Base-by-base conservation (phyloP, 2,329 filamentous ascomycete species). In the Epichloe sibirici region DNA sequence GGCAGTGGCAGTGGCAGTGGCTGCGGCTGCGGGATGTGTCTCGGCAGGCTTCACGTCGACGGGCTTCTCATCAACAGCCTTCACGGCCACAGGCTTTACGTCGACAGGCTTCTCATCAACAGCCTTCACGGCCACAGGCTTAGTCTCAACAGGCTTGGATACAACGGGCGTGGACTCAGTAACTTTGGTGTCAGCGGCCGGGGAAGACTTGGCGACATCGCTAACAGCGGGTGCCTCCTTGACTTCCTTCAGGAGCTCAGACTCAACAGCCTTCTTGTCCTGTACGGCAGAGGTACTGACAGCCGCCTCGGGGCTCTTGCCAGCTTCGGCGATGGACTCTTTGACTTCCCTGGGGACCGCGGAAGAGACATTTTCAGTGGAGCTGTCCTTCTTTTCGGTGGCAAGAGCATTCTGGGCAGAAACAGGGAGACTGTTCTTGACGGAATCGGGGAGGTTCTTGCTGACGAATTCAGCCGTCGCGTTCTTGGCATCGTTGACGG, bases 261-360 rank as follows among this genome's bases (percentile, higher is more conserved):
- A 68, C 71, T 94, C 88, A 5, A 90, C 75, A 9, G 74, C 76
- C 65, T 79, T 81, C 78, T 93, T 93, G 60, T 90, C 86, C 56
- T 78, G 71, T 6, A 93, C 86, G 17, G 83, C 85, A 52, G 76
- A 75, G 2, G 80, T 72, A 66, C 82, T 85, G 52, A 78, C 77
- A 38, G 85, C 79, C 37, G 88, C 88, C 69, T 93, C 88, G 8
- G 87, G 84, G 55, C 72, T 74, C 61, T 75, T 66, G 51, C 80
- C 77, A 23, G 85, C 77, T 61, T 77, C 73, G 40, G 69, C 63
- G 47, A 82, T 76, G 7, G 78, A 81, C 58, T 79, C 71, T 66
- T 78, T 77, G 17, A 83, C 80, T 57, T 78, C 72, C 28, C 65
- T 63, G 51, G 80, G 79, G 5, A 81, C 77, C 55, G 76, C 69